phyloP scores from a whole-genome alignment of 495 filamentous ascomycete species.

The Elasticomyces elasticus region DNA sequence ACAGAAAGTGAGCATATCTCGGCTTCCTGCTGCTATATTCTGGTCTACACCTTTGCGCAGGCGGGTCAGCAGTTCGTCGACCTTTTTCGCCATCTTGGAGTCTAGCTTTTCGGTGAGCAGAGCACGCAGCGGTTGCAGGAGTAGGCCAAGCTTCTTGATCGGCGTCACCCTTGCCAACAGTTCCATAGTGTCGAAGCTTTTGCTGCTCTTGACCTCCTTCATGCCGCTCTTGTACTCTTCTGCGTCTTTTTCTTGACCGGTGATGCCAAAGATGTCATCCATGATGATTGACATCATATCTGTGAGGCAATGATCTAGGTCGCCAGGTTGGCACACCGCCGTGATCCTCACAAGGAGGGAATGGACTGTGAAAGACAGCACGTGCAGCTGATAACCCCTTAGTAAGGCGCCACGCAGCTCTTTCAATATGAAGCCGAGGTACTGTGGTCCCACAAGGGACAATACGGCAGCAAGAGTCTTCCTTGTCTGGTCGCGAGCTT shows the following conservation, averaged over 20 bases:
- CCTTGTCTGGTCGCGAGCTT: conserved; percentile 79
- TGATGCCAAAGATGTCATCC: conserved; percentile 94
- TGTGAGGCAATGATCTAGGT: conserved; percentile 76
- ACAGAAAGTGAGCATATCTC: conserved; percentile 79
- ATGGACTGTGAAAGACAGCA: conserved; percentile 90
- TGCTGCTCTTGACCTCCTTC: conserved; percentile 96
- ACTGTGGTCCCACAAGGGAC: conserved; percentile 63
- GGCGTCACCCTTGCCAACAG: conserved; percentile 73
- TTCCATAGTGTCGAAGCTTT: conserved; percentile 96
- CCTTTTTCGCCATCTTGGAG: conserved; percentile 66
- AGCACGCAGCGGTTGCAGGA: conserved; percentile 65
- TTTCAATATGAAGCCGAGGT: conserved; percentile 86
- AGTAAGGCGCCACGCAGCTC: conserved; percentile 74
- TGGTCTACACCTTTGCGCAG: conserved; percentile 72
- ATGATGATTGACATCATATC: conserved; percentile 76
- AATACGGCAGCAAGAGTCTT: conserved; percentile 79
- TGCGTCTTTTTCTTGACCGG: conserved; percentile 94
- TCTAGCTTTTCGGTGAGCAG: conserved; percentile 75
- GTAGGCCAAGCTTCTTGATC: conserved; percentile 57
- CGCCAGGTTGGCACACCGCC: conserved; percentile 66
- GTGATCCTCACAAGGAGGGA: conserved; percentile 71
- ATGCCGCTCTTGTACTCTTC: conserved; percentile 90
- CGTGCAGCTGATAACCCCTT: conserved; percentile 85
- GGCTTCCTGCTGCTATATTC: conserved; percentile 64
- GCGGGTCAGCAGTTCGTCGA: conserved; percentile 79